phyloP scores from a whole-genome alignment of 1,139 yeast species.

The Sugiyamaella sp. region DNA sequence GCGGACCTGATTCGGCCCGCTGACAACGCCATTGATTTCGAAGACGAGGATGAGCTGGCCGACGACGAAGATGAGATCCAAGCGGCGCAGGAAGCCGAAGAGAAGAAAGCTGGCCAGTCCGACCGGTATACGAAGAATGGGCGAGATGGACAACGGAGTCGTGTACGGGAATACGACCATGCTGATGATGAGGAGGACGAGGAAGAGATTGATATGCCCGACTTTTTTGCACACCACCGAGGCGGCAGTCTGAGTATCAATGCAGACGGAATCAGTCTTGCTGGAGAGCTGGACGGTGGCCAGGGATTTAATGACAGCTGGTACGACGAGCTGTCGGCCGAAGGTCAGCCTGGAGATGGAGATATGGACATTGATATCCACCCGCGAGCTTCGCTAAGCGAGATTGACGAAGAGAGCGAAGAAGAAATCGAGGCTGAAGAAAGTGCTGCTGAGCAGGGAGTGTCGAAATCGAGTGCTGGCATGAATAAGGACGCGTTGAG shows the following conservation, averaged over 20 bases:
- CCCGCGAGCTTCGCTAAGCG: conserved; percentile 26
- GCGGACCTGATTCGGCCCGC: conserved; percentile 61
- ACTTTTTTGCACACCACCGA: conserved; percentile 16
- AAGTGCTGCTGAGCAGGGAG: conserved; percentile 21
- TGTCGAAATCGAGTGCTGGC: conserved; percentile 22
- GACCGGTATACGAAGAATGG: too few species aligned
- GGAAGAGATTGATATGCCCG: conserved; percentile 12
- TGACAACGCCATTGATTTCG: conserved; percentile 93
- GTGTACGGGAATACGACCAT: background rate
- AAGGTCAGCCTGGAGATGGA: conserved; percentile 36
- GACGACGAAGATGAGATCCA: conserved; percentile 53
- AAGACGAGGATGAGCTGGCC: conserved; percentile 92
- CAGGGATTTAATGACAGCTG: conserved; percentile 18
- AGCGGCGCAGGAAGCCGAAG: conserved; percentile 16
- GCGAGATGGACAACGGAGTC: background rate
- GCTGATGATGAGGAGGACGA: conserved; percentile 16
- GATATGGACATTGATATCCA: conserved; percentile 48
- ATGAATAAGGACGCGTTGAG: conserved; percentile 21
- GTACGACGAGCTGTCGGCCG: conserved; percentile 15
- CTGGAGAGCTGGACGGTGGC: conserved; percentile 18
- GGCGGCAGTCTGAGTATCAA: conserved; percentile 18
- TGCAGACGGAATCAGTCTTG: conserved; percentile 17
- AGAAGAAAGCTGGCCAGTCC: background rate
- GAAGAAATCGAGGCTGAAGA: conserved; percentile 27
- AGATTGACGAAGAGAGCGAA: conserved; percentile 28